Percentiles rank a stretch among this genome's conserved stretches.
Conservation (phyloP, 2,329 filamentous ascomycete genomes). For the Arthrinium phaeospermum region DNA sequence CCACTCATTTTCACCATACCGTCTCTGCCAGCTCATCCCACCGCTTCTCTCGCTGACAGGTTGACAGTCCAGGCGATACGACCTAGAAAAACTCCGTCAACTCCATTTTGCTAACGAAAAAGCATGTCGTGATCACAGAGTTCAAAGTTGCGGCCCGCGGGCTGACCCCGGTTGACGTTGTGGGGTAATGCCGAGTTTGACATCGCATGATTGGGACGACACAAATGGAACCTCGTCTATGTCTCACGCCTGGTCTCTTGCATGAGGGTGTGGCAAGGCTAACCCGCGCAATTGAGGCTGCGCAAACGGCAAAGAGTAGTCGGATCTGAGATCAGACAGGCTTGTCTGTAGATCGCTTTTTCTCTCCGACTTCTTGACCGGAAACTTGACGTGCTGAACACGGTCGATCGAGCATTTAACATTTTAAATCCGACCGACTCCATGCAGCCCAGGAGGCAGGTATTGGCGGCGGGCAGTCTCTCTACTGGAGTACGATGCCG, state of each 20-base stretch:
- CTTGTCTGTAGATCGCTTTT: not conserved
- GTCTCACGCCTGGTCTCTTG: conserved; percentile 9
- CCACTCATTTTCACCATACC: not conserved
- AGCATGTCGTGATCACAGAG: not conserved
- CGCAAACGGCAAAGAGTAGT: not conserved
- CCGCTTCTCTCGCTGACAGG: not conserved
- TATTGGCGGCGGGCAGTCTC: not conserved
- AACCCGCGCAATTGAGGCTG: conserved; percentile 1
- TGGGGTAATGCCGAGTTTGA: not conserved
- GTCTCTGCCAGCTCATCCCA: not conserved
- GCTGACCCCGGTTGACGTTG: not conserved
- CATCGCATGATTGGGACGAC: conserved; percentile 12
- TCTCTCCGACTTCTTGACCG: not conserved
- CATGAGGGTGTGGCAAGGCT: conserved; percentile 4
- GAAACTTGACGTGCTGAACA: not conserved
- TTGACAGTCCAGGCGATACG: too few species aligned
- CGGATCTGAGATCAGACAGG: not conserved
- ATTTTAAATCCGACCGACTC: not conserved
- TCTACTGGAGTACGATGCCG: not conserved
- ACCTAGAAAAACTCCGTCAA: not conserved
- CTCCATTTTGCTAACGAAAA: not conserved
- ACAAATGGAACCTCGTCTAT: conserved; percentile 8
- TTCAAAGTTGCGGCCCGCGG: conserved; percentile 1
- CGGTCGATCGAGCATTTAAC: not conserved
- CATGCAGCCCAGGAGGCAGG: not conserved